Evolutionary conservation across 495 filamentous ascomycete species (phyloP).

Genomic region (Cenococcum geophilum): DNA sequence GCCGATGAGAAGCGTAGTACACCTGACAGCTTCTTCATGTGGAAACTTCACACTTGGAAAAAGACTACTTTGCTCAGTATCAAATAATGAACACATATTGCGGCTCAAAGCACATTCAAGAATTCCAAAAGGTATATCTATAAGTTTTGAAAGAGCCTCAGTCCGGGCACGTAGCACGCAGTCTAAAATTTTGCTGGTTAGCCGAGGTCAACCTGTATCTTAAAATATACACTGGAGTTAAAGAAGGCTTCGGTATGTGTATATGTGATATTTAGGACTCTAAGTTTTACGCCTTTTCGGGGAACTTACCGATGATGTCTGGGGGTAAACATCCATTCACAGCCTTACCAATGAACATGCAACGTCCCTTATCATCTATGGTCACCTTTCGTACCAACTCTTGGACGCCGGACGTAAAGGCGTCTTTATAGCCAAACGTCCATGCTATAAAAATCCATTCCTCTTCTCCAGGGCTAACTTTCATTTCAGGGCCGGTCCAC

Average conservation of each 20-base stretch:
- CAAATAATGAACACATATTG: too few relatives aligned
- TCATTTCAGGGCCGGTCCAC: background rate
- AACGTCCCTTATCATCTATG: background rate
- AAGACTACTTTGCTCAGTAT: too few relatives aligned
- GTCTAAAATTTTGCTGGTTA: background rate
- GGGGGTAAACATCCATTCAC: background rate
- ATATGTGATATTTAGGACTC: background rate
- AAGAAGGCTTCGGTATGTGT: background rate
- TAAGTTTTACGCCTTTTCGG: background rate
- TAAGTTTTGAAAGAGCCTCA: too few relatives aligned
- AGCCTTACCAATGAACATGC: background rate
- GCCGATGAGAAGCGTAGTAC: too few relatives aligned
- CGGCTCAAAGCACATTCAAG: background rate
- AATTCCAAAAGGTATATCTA: background rate
- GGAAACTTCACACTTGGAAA: too few relatives aligned
- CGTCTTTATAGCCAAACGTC: slow-evolving; percentile 1
- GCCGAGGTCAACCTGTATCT: background rate
- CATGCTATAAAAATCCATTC: slow-evolving; percentile 9
- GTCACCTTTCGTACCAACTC: background rate
- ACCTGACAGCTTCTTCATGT: too few relatives aligned
- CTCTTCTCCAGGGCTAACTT: background rate
- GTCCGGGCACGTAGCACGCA: background rate
- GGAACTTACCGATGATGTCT: background rate
- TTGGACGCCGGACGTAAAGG: background rate
- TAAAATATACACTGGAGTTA: background rate